phyloP scores from a whole-genome alignment of 176 grass and related monocot species.

The Oryza officinalis region DNA sequence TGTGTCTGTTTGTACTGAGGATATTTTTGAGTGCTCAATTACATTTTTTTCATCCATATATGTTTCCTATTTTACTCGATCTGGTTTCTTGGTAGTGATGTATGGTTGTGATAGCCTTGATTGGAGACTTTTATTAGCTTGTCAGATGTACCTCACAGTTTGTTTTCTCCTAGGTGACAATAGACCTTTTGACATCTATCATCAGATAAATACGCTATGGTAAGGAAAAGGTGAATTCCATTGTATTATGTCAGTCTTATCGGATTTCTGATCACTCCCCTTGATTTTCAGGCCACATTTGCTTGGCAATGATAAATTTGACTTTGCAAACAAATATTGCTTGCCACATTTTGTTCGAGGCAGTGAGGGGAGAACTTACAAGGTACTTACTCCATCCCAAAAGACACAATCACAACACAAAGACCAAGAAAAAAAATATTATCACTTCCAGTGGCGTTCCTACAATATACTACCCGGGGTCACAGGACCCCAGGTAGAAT shows the following conservation, averaged over 20 bases:
- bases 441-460: too few species aligned
- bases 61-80: not conserved
- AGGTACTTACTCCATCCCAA: constrained; percentile 39
- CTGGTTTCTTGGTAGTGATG: not conserved
- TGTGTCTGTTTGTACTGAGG: constrained; percentile 6
- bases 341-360: constrained; percentile 44
- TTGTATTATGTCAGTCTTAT: constrained; percentile 31
- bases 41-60: not conserved
- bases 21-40: not conserved
- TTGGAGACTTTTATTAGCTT: constrained; percentile 4
- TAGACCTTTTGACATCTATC: constrained; percentile 98
- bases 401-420: too few species aligned
- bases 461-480: too few species aligned
- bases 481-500: too few species aligned
- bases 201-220: constrained; percentile 97
- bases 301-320: constrained; percentile 80
- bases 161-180: constrained; percentile 74
- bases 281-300: constrained; percentile 69
- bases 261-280: constrained; percentile 10
- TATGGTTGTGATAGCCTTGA: not conserved
- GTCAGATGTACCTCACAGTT: constrained; percentile 36
- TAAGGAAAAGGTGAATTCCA: constrained; percentile 51
- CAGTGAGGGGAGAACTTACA: constrained; percentile 53
- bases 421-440: too few species aligned
- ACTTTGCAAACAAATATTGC: constrained; percentile 93